Base-by-base conservation (phyloP, 2,329 filamentous ascomycete species). In the Fonsecaea erecta region DNA sequence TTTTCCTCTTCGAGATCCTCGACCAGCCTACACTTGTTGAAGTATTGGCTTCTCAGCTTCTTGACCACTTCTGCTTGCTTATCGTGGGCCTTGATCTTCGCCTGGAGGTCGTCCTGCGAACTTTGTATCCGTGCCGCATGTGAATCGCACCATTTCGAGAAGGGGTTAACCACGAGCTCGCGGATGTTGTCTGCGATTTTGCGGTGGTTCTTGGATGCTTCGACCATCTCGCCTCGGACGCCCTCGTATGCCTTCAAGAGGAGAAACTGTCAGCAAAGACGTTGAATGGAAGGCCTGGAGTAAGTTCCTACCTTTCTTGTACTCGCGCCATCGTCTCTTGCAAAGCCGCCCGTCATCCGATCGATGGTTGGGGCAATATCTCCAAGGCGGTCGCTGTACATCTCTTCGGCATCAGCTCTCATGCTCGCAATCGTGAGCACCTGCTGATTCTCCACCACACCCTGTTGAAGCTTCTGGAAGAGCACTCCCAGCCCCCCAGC, bases 1-100 rank as follows among this genome's bases (percentile, higher is more conserved):
- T 97, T 97, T 82, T 99, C 96, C 79, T 99, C 95, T 77, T 99
- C 95, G 66, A 98, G 81, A 75, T 99, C 95, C 77, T 99, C 96
- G 6, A 98, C 90, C 68, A 97, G 83, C 56, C 96, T 90, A 77
- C 95, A 99, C 80, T 98, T 99, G 83, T 98, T 99, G 85, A 98
- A 98, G 80, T 99, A 99, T 73, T 92, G 91, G 78, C 91, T 97
- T 70, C 95, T 88, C 72, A 97, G 86, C 80, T 98, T 98, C 84
- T 93, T 92, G 67, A 97, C 92, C 21, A 86, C 78, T 68, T 99
- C 95, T 64, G 90, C 90, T 78, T 99, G 96, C 71, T 91, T 91
- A 76, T 97, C 92, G 77, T 98, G 93, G 67, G 91, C 86, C 82
- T 97, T 97, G 79, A 98, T 93, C 64, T 92, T 90, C 54, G 84